Conservation (phyloP, 345 rosid genomes). For the Populus simonii region DNA sequence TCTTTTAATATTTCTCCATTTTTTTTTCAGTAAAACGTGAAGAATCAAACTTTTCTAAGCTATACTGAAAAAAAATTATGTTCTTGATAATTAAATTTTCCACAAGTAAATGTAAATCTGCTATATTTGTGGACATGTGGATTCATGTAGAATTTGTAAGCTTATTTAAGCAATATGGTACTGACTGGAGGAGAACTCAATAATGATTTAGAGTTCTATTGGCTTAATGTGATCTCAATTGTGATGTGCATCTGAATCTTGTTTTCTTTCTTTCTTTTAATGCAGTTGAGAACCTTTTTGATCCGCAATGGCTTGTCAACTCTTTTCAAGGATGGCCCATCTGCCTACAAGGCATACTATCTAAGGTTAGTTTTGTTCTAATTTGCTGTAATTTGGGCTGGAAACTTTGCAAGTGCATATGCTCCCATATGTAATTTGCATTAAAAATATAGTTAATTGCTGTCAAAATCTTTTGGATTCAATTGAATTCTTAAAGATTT, state of each 20-base stretch:
- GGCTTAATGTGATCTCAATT: too few relatives aligned
- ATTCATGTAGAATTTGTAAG: not conserved
- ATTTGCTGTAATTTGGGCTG: not conserved
- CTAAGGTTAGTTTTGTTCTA: slow-evolving; percentile 44
- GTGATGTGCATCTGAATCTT: not conserved
- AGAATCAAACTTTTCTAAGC: too few relatives aligned
- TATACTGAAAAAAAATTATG: too few relatives aligned
- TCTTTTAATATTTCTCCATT: too few relatives aligned
- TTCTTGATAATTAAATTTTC: too few relatives aligned
- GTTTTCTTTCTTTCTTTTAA: not conserved
- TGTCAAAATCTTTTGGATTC: too few relatives aligned
- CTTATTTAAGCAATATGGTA: not conserved
- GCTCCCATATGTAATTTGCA: too few relatives aligned
- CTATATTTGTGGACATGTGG: not conserved
- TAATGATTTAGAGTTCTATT: too few relatives aligned
- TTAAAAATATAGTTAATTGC: too few relatives aligned
- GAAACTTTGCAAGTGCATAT: too few relatives aligned
- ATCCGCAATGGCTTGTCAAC: slow-evolving; percentile 85
- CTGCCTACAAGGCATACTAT: slow-evolving; percentile 76
- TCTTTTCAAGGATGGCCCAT: slow-evolving; percentile 86
- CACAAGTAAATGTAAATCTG: not conserved
- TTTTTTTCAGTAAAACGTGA: too few relatives aligned
- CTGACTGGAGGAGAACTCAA: not conserved
- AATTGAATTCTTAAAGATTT: too few relatives aligned
- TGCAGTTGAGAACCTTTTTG: slow-evolving; percentile 87